Evolutionary conservation across 768 basidiomycete species (phyloP).

Genomic region (Leccinum subgranulosum): DNA sequence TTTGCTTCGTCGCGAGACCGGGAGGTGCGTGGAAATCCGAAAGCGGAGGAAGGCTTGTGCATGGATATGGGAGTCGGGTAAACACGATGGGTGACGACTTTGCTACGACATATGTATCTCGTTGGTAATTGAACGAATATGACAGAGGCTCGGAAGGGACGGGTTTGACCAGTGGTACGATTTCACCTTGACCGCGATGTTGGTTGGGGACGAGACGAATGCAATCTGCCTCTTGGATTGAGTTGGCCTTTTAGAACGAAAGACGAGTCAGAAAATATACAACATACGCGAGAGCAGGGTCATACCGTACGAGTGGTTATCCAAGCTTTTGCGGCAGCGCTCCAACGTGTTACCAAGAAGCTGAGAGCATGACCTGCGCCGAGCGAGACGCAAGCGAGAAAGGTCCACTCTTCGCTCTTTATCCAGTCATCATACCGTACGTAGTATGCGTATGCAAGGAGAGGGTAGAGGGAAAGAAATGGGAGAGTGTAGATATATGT

Average conservation of each 20-base stretch:
- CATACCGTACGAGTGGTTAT: slow-evolving; percentile 74
- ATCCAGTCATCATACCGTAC: slow-evolving; percentile 89
- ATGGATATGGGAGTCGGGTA: slow-evolving; percentile 84
- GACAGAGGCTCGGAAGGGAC: slow-evolving; percentile 51
- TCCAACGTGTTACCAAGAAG: slow-evolving; percentile 92
- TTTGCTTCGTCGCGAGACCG: slow-evolving; percentile 48
- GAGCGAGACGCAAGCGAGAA: slow-evolving; percentile 82
- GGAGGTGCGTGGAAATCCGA: slow-evolving; percentile 58
- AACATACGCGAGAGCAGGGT: background rate
- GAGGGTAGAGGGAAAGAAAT: slow-evolving; percentile 76
- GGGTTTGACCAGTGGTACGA: slow-evolving; percentile 72
- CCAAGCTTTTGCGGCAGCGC: slow-evolving; percentile 69
- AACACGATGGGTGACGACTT: slow-evolving; percentile 61
- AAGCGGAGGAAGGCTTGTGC: slow-evolving; percentile 64
- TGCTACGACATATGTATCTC: slow-evolving; percentile 83
- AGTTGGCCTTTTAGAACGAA: slow-evolving; percentile 44
- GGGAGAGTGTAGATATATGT: slow-evolving; percentile 72
- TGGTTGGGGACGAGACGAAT: slow-evolving; percentile 77
- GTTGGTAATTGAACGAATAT: slow-evolving; percentile 92
- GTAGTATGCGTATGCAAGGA: slow-evolving; percentile 89
- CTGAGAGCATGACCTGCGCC: slow-evolving; percentile 88
- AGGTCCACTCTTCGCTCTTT: slow-evolving; percentile 96
- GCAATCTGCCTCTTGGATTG: slow-evolving; percentile 70
- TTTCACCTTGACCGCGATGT: slow-evolving; percentile 87
- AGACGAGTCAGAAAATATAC: background rate